A percentile compares a stretch with the other conserved stretches of the same genome.
Evolutionary conservation across 768 basidiomycete species (phyloP).

Genomic region (Termitomyces bulborhizus): DNA sequence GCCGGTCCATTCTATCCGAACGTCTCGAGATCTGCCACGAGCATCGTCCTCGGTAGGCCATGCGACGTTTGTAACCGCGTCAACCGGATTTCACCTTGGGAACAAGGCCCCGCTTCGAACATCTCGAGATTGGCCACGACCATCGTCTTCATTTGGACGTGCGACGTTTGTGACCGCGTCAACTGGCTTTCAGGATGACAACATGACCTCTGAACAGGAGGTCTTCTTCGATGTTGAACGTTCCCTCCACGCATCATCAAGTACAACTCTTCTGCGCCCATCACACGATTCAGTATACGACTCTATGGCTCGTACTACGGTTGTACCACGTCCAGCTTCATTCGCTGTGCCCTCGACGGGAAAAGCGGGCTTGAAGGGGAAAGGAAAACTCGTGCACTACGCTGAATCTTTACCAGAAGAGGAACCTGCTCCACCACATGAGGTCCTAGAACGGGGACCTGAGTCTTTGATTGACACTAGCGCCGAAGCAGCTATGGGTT

Average conservation of each 20-base stretch:
- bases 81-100: slow-evolving; percentile 8
- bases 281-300: not conserved
- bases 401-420: slow-evolving; percentile 17
- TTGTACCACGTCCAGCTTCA: slow-evolving; percentile 12
- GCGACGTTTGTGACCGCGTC: slow-evolving; percentile 23
- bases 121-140: slow-evolving; percentile 2
- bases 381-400: slow-evolving; percentile 34
- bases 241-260: slow-evolving; percentile 11
- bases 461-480: slow-evolving; percentile 53
- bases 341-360: slow-evolving; percentile 9
- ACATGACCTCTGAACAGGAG: slow-evolving; percentile 1
- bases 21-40: slow-evolving; percentile 4
- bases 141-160: slow-evolving; percentile 7
- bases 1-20: not conserved
- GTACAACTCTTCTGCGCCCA: slow-evolving; percentile 13
- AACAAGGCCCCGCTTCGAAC: not conserved
- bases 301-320: slow-evolving; percentile 11
- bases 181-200: slow-evolving; percentile 10
- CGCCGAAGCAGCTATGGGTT: slow-evolving; percentile 42
- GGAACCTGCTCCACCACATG: slow-evolving; percentile 44
- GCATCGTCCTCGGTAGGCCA: slow-evolving; percentile 8
- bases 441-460: slow-evolving; percentile 60
- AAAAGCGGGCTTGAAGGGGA: slow-evolving; percentile 17
- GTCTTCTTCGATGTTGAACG: not conserved
- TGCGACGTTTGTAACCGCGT: slow-evolving; percentile 22